Conservation (phyloP, 148 eudicot species). For the Vaccinium macrocarpon region DNA sequence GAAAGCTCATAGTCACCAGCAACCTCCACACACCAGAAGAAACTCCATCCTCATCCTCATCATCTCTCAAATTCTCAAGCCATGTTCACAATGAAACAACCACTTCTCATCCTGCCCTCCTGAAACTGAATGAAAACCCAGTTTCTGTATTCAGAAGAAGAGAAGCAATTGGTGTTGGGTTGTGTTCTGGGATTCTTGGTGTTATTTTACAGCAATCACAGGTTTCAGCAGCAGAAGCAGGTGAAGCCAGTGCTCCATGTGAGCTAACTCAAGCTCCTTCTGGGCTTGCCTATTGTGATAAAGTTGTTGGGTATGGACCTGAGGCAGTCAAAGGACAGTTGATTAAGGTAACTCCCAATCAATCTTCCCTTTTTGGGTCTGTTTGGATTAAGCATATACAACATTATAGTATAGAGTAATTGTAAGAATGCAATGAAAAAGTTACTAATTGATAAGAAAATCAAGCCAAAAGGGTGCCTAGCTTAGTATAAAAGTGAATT, state of each 20-base stretch:
- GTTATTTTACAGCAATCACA: slow-evolving; percentile 3
- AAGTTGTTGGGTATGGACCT: slow-evolving; percentile 55
- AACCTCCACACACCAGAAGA: neutral
- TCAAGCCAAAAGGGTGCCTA: neutral
- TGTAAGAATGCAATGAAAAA: neutral
- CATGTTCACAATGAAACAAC: neutral
- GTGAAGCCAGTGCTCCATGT: slow-evolving; percentile 31
- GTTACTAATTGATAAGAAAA: neutral
- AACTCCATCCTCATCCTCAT: neutral
- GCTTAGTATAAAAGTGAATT: neutral
- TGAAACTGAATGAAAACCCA: neutral
- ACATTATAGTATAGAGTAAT: neutral
- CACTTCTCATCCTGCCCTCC: neutral
- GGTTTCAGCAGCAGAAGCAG: slow-evolving; percentile 27
- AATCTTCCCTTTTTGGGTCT: neutral
- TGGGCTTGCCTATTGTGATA: slow-evolving; percentile 77
- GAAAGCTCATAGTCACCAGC: neutral
- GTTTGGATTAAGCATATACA: neutral
- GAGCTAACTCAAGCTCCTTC: slow-evolving; percentile 58
- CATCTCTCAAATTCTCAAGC: neutral
- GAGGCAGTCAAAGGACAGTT: slow-evolving; percentile 65
- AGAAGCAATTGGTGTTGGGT: slow-evolving; percentile 37
- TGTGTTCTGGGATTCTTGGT: slow-evolving; percentile 22
- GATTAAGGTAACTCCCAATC: slow-evolving; percentile 55
- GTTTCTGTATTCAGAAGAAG: slow-evolving; percentile 34